Base-by-base conservation (phyloP, 176 grass and related monocot genomes). In the Tillandsia fasciculata region DNA sequence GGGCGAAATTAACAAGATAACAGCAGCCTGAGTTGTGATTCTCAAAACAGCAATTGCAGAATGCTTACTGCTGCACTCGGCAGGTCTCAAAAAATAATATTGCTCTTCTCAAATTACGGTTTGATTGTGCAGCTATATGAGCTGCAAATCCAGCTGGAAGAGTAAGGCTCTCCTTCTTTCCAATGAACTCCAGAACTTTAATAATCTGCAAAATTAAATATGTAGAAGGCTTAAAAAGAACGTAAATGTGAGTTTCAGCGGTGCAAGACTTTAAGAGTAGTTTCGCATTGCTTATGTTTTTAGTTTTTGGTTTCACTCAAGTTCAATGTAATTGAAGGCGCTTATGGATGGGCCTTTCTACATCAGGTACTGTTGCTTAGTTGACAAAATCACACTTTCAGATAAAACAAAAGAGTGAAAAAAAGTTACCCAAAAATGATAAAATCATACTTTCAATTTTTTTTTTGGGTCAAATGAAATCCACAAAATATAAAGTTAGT, bases 71-170 rank as follows among this genome's bases (percentile, higher is more conserved):
- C 64, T 99, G 89, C 53, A 99, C 94, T 86, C 88, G 84, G 78
- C 94, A 99, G 23, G 94, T 89, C 66, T 99, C 94, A 51, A 93
- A 88, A 88, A 90, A 93, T 47, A 93, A 76, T 84, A 99, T 84
- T 48, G 94, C 94, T 53, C 94, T 76, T 58, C 94, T 99, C 83
- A 99, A 81, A 81, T 93, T 99, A 56, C 90, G 82, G 69, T 88
- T 99, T 70, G 90, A 93, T 63, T 99, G 89, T 65, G 77, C 63
- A 24, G 87, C 84, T 71, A 99, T 79, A 64, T 87, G 84, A 69
- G 76, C 82, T 82, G 90, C 77, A 71, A 99, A 80, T 82, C 84
- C 90, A 79, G 69, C 50, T 76, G 90, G 94, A 85, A 99, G 82
- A n/a, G 80, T 67, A 51, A 99, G 80, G 51, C 79, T 86, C 82